Evolutionary conservation across 805 yeast species (phyloP), one percentile per base, ranked within the genome.

Genomic region (Starmera pachycereana): DNA sequence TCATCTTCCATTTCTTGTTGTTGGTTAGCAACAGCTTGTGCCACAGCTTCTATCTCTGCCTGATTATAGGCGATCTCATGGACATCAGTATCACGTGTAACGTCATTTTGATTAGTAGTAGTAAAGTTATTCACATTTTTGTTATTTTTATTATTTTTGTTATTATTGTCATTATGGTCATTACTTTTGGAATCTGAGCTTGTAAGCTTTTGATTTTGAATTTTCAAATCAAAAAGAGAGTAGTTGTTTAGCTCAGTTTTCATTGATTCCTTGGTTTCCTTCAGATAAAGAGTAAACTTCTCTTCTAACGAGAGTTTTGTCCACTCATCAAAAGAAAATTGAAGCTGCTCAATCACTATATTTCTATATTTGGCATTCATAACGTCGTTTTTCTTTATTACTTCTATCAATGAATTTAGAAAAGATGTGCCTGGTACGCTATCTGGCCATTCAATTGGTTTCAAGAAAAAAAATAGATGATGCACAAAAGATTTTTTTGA

Each of bases 301-400:
- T 55, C 53, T 4, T 51, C 52, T 16, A 60, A 62, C 9, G 63
- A 43, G 33, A 68, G 39, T 1, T 62, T 53, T 7, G 54, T 44
- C 77, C 77, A 71, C 28, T 63, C 62, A 18, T 68, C 72, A 30
- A 63, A 69, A 0, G 75, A 73, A 0, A 58, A 61, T n/a, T 59
- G 54, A n/a, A 71, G 9, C 27, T 7, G 27, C 27, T 22, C 27
- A 22, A 22, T 22, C 9, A 22, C 2, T 22, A 22, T 22, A 22
- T 4, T 6, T 22, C 6, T 6, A 22, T 22, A 22, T 22, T 22
- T 22, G 9, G 27, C 2, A 22, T 22, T 8, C 2, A 22, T 22
- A 22, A 7, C 9, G 9, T 6, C 7, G 6, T 8, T 22, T 22
- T 8, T 22, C 7, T 22, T 4, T 22, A 22, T 8, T 22, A 22